Percentiles rank a stretch among this genome's conserved stretches.
Evolutionary conservation across 140 eudicot genomes (phyloP).

Genomic region (Erigeron philadelphicus): DNA sequence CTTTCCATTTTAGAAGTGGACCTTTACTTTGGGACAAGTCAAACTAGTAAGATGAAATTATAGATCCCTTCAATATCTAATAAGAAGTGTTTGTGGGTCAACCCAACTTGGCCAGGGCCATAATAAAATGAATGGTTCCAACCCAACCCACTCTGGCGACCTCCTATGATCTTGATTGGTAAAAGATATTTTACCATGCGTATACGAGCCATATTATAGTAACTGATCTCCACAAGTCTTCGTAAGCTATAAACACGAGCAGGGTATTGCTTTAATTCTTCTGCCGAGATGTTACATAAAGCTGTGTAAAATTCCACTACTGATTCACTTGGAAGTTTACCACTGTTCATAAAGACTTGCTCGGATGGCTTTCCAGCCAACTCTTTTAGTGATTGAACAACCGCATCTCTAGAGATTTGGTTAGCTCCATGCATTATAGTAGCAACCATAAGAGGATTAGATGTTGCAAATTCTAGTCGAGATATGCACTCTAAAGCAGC

Average conservation of each 20-base stretch:
- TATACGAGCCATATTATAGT: slow-evolving; percentile 90
- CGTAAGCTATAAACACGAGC: slow-evolving; percentile 92
- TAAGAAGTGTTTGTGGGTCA: not conserved
- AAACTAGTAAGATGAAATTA: too few species aligned
- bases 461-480: slow-evolving; percentile 65
- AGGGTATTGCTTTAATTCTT: slow-evolving; percentile 72
- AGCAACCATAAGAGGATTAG: slow-evolving; percentile 71
- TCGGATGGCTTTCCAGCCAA: slow-evolving; percentile 84
- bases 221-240: slow-evolving; percentile 88
- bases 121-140: not conserved
- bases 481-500: slow-evolving; percentile 88
- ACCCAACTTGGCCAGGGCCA: not conserved
- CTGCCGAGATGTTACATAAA: slow-evolving; percentile 71
- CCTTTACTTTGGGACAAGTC: too few species aligned
- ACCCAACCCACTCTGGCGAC: not conserved
- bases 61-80: not conserved
- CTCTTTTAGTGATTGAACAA: slow-evolving; percentile 74
- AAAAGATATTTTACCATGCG: slow-evolving; percentile 57
- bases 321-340: slow-evolving; percentile 79
- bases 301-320: slow-evolving; percentile 87
- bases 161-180: not conserved
- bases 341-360: slow-evolving; percentile 72
- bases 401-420: slow-evolving; percentile 70
- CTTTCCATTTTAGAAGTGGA: too few species aligned
- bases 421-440: slow-evolving; percentile 81